These are phyloP conservation scores for Calcarisporium arbuscula DNA, from an alignment of 2,329 filamentous ascomycete genomes.

Conservation along the genomic window DNA sequence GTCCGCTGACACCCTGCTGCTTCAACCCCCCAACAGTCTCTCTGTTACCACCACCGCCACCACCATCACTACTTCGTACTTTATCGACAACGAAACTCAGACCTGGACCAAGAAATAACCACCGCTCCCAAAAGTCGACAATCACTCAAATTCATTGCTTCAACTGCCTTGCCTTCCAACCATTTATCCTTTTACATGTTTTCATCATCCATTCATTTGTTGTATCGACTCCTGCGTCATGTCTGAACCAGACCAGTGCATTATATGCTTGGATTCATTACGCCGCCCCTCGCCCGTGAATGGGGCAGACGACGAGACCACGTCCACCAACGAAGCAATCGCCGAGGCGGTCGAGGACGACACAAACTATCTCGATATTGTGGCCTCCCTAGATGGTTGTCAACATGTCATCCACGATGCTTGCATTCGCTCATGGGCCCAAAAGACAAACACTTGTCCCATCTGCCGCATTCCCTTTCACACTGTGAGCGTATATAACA, in stretches of 20 bases:
- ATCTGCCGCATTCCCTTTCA: slow-evolving; percentile 94
- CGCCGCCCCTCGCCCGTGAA: slow-evolving; percentile 27
- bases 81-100: too few relatives aligned
- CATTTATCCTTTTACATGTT: slow-evolving; percentile 44
- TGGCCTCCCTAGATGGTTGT: slow-evolving; percentile 65
- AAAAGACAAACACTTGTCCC: slow-evolving; percentile 94
- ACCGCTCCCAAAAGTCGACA: too few relatives aligned
- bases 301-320: slow-evolving; percentile 14
- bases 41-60: too few relatives aligned
- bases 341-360: slow-evolving; percentile 17
- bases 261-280: slow-evolving; percentile 61
- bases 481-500: slow-evolving; percentile 75
- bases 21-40: too few relatives aligned
- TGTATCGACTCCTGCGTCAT: slow-evolving; percentile 36
- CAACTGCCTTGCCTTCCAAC: too few relatives aligned
- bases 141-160: too few relatives aligned
- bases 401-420: slow-evolving; percentile 89
- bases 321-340: slow-evolving; percentile 13
- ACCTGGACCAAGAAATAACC: too few relatives aligned
- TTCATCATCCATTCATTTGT: slow-evolving; percentile 30
- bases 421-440: slow-evolving; percentile 89
- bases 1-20: too few relatives aligned
- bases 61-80: too few relatives aligned
- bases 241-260: slow-evolving; percentile 58
- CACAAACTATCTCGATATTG: slow-evolving; percentile 33